phyloP scores from a whole-genome alignment of 2,329 filamentous ascomycete species.

The Calonectria hongkongensis region DNA sequence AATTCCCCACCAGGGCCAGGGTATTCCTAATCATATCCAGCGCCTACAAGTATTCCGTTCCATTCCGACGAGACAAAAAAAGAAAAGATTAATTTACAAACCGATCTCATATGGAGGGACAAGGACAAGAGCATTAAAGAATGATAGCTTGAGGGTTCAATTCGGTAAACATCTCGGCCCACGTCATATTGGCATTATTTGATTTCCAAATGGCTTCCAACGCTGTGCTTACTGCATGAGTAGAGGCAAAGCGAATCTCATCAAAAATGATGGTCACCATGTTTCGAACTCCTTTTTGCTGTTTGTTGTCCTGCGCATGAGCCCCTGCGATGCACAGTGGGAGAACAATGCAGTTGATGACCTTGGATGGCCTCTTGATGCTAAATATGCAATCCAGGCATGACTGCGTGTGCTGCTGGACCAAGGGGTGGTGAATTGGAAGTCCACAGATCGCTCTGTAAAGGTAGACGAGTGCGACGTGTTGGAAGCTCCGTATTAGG shows the following conservation, averaged over 20 bases:
- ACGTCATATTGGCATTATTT: slow-evolving; percentile 42
- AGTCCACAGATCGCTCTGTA: slow-evolving; percentile 65
- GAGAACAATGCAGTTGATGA: slow-evolving; percentile 63
- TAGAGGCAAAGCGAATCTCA: slow-evolving; percentile 58
- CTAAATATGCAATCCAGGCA: slow-evolving; percentile 62
- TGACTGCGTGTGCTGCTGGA: slow-evolving; percentile 62
- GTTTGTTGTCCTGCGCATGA: slow-evolving; percentile 56
- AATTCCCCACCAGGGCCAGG: slow-evolving; percentile 1
- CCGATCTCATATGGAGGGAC: not conserved
- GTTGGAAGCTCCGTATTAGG: slow-evolving; percentile 63
- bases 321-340: slow-evolving; percentile 62
- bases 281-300: slow-evolving; percentile 51
- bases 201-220: slow-evolving; percentile 51
- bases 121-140: slow-evolving; percentile 30
- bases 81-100: not conserved
- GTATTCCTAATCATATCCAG: not conserved
- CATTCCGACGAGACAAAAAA: not conserved
- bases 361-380: slow-evolving; percentile 59
- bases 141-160: slow-evolving; percentile 53
- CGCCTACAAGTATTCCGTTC: not conserved
- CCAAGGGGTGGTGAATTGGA: slow-evolving; percentile 60
- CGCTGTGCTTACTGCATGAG: slow-evolving; percentile 59
- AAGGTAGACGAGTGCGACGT: slow-evolving; percentile 64
- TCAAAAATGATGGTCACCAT: slow-evolving; percentile 54
- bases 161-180: slow-evolving; percentile 51